Base-by-base conservation (phyloP, 306 rosid species). In the Hippophae tibetana region DNA sequence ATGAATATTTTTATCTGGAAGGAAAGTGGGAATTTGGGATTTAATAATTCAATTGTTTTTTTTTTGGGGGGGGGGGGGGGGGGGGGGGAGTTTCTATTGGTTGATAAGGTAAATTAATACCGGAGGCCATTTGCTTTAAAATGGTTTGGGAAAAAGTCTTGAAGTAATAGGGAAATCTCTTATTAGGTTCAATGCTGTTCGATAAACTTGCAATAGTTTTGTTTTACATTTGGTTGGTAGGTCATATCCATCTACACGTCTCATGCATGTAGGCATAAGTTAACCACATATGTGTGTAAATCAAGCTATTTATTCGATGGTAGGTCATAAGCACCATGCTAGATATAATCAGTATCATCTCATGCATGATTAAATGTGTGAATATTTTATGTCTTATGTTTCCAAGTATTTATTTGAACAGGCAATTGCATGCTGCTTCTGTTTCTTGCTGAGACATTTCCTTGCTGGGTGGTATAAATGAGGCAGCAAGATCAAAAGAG, bases 381-480 rank as follows among this genome's bases (percentile, higher is more conserved):
- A 18, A 56, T 6, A 10, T 43, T 6, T 5, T 45, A 9, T 43
- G 25, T 43, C 60, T 52, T 40, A 62, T 25, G 10, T 54, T 13
- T 6, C 27, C 38, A 18, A 18, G 9, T 52, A 49, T 64, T 52
- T 47, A 31, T 56, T 53, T 57, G 47, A 58, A 72, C 79, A 92
- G 99, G 99, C 83, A 47, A 47, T 77, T 14, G 89, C 85, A 5
- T 88, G 99, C 81, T 52, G 81, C 78, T 84, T 88, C 84, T 92
- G 96, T 71, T 92, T 92, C 79, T 0, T 78, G 71, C 76, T 88
- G 82, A 83, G 96, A 76, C 71, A 80, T 70, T 69, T 92, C 55
- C 90, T 92, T 58, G 83, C 99, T 27, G 99, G 99, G 56, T 92
- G 99, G 99, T 92, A 92, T 75, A 88, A 92, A 72, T 92, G 79